Base-by-base conservation (phyloP, 73 alveolate species). In the Stentor roeselii region DNA sequence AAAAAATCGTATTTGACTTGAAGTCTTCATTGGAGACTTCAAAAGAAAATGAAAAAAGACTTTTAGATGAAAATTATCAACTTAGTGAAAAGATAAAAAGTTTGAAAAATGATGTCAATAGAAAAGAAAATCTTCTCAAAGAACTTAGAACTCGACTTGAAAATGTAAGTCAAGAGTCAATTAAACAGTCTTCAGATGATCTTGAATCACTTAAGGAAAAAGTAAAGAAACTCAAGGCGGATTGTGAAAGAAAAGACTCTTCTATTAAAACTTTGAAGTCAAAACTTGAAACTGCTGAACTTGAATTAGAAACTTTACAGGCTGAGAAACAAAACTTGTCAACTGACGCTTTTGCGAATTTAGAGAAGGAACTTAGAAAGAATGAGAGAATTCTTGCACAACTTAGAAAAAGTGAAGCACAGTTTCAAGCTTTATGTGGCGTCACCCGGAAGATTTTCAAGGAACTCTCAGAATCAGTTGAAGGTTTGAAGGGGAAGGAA, bases 131-230 rank as follows among this genome's bases (percentile, higher is more conserved):
- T 14, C 59, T 85, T 76, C 37, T 76, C 2, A 90, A 87, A 42
- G 95, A 90, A 37, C 50, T 82, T 30, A 90, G 86, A 61, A 89
- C 83, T 40, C 86, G 86, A 60, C 34, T 86, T 2, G 92, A 90
- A 35, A 4, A 11, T 3, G 34, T 36, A 31, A 3, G 37, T 0
- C 74, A 75, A 37, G 60, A 59, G 3, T 61, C 60, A 35, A 84
- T 30, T 34, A 78, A 76, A 36, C 75, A 59, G 4, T 67, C 35
- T 38, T 15, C 59, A 40, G 61, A 36, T 75, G 92, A 90, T 42
- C 59, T 60, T 1, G 92, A 86, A n/a, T 82, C 61, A 67, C 86
- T 83, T 36, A 90, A 87, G 78, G 95, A 90, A 32, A 32, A 50
- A 4, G 88, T 78, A 3, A 90, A 82, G 76, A 90, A 86, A 75